phyloP scores from a whole-genome alignment of 1,139 yeast species.

The Candida anutae region DNA sequence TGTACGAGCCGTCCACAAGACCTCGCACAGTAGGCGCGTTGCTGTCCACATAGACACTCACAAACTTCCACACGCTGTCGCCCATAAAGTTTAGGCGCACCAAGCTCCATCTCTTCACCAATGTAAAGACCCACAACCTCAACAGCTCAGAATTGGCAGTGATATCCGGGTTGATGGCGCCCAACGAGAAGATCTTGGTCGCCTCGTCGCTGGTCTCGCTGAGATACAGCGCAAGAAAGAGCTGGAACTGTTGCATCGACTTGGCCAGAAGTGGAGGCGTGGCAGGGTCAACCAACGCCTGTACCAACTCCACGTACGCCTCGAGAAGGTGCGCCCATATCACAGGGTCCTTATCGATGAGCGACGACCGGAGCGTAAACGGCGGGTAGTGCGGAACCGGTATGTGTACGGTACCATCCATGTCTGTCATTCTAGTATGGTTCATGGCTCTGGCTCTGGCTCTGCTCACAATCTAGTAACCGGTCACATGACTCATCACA shows the following conservation, averaged over 20 bases:
- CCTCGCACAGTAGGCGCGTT: conserved; percentile 43
- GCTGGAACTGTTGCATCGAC: conserved; percentile 51
- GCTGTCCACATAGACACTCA: conserved; percentile 41
- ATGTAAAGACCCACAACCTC: conserved; percentile 43
- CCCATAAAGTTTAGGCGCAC: conserved; percentile 50
- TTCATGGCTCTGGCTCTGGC: too few species aligned
- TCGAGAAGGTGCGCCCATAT: conserved; percentile 70
- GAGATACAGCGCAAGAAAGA: conserved; percentile 49
- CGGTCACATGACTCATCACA: too few species aligned
- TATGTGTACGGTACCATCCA: conserved; percentile 12
- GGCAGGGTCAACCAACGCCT: conserved; percentile 32
- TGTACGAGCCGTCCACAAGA: conserved; percentile 46
- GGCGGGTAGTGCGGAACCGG: conserved; percentile 73
- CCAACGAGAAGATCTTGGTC: conserved; percentile 54
- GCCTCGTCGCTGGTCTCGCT: conserved; percentile 55
- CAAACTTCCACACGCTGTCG: conserved; percentile 56
- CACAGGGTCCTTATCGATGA: conserved; percentile 75
- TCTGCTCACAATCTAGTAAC: too few species aligned
- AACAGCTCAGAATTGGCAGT: conserved; percentile 41
- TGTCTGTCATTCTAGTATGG: background rate
- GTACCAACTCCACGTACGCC: conserved; percentile 47
- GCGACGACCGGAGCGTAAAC: conserved; percentile 59
- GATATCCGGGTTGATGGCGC: conserved; percentile 64
- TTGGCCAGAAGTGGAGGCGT: conserved; percentile 34
- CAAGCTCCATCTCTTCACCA: conserved; percentile 46